These are phyloP conservation scores for Melaleuca alternifolia DNA, from an alignment of 345 rosid genomes.

Conservation along the genomic window DNA sequence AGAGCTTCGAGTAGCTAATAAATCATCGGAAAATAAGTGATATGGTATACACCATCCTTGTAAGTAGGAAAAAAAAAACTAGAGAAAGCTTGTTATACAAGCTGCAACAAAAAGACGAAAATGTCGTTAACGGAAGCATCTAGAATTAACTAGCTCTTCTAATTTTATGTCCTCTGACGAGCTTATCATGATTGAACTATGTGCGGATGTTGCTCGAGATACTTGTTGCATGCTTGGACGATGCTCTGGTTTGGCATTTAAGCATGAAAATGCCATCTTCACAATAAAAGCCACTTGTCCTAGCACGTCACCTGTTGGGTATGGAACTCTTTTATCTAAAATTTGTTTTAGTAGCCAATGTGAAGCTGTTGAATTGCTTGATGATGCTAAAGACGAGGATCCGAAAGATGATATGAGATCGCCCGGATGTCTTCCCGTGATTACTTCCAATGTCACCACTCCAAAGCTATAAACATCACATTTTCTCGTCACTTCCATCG, in stretches of 20 bases:
- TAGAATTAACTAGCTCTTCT: neutral
- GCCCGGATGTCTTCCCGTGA: neutral
- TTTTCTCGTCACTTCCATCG: neutral
- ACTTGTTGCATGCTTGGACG: neutral
- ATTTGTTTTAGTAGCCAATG: neutral
- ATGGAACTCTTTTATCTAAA: neutral
- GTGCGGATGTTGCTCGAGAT: neutral
- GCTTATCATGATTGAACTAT: neutral
- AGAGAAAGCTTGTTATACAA: too few species aligned
- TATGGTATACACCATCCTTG: too few species aligned
- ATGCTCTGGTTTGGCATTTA: neutral
- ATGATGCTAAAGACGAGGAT: neutral
- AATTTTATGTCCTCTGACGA: neutral
- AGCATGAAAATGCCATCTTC: neutral
- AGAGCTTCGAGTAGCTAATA: neutral
- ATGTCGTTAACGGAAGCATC: neutral
- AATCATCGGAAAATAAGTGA: too few species aligned
- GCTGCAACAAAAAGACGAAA: too few species aligned
- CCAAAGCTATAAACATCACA: conserved; percentile 2
- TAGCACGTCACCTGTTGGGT: neutral
- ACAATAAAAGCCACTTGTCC: neutral
- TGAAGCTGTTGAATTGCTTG: neutral
- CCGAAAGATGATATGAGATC: neutral
- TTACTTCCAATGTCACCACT: neutral
- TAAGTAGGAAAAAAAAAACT: too few species aligned